Conservation (phyloP, 169 alveolate genomes). For the Plasmodium cynomolgi region DNA sequence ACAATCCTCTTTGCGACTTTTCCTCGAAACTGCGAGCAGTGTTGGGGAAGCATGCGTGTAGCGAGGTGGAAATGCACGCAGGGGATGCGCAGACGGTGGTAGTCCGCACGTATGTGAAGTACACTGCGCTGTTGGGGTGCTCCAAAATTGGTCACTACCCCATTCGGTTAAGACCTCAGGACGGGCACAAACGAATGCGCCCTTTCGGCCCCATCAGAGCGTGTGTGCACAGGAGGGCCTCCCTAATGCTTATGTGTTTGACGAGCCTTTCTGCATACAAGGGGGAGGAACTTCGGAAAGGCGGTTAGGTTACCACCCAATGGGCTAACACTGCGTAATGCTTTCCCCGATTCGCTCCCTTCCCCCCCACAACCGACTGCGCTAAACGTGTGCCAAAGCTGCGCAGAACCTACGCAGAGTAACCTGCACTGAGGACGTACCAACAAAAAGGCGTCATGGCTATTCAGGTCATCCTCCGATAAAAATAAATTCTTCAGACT, state of each 20-base stretch:
- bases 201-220: neutral
- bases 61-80: neutral
- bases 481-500: conserved; percentile 42
- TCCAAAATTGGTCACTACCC: neutral
- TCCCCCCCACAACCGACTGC: neutral
- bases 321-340: neutral
- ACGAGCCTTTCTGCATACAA: neutral
- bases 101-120: neutral
- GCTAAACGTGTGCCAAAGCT: neutral
- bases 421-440: neutral
- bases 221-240: neutral
- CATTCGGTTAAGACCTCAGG: neutral
- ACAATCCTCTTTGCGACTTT: conserved; percentile 58
- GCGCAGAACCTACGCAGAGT: neutral
- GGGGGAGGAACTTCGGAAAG: neutral
- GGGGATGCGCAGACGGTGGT: neutral
- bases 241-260: neutral
- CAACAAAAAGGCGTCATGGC: conserved; percentile 59
- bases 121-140: neutral
- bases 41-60: neutral
- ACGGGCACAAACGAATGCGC: neutral
- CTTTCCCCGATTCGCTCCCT: neutral
- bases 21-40: conserved; percentile 47
- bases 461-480: conserved; percentile 31
- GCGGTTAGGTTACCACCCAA: neutral